Percentiles rank a stretch among this genome's conserved stretches.
Evolutionary conservation across 148 eudicot species (phyloP).

Genomic region (Silene conica): DNA sequence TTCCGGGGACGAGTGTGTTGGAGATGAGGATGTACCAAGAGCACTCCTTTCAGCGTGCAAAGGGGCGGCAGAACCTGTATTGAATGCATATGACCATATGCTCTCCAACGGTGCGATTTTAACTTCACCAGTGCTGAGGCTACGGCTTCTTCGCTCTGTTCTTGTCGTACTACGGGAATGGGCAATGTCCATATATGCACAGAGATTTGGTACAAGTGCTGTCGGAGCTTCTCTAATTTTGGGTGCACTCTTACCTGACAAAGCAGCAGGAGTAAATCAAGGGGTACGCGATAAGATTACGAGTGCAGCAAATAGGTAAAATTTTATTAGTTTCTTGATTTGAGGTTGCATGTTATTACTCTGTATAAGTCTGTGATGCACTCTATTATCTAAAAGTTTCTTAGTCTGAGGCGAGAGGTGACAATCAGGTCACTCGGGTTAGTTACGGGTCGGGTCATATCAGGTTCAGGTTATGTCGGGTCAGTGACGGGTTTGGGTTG

Average conservation of each 20-base stretch:
- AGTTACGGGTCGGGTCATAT: no score
- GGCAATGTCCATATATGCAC: constrained; percentile 79
- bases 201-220: constrained; percentile 71
- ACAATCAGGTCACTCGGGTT: no score
- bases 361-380: not conserved
- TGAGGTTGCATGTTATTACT: not conserved
- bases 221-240: constrained; percentile 89
- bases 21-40: constrained; percentile 88
- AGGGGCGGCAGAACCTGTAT: constrained; percentile 85
- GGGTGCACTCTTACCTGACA: constrained; percentile 61
- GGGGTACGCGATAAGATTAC: constrained; percentile 87
- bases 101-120: constrained; percentile 76
- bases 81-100: constrained; percentile 77
- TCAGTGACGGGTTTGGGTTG: no score
- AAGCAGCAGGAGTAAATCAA: constrained; percentile 55
- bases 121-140: constrained; percentile 65
- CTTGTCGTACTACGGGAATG: constrained; percentile 79
- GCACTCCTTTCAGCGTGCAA: constrained; percentile 90
- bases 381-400: not conserved
- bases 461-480: no score
- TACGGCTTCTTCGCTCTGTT: constrained; percentile 83
- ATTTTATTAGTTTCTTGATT: not conserved
- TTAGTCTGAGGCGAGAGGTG: no score
- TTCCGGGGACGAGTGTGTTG: constrained; percentile 70
- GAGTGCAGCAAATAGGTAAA: constrained; percentile 89